Base-by-base conservation (phyloP, 768 basidiomycete genomes). In the Hypholoma fasciculare region DNA sequence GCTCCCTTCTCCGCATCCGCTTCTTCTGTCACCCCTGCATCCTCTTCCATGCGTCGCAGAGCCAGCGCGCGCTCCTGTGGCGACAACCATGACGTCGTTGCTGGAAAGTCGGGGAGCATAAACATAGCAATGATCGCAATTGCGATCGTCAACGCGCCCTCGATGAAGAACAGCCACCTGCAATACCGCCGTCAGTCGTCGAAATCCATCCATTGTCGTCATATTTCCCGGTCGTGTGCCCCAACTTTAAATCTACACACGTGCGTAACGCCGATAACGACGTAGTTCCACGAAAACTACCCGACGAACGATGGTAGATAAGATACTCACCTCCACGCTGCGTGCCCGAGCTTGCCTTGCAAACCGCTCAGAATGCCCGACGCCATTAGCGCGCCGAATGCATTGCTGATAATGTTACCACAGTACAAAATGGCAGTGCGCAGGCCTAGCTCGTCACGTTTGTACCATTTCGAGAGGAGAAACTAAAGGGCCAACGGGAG, bases 361-460 rank as follows among this genome's bases (percentile, higher is more conserved):
- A 94, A 89, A 11, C 78, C 78, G 58, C 80, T 78, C 16, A 95
- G 79, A 55, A 94, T 89, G 1, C 84, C 89, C 36, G 90, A 89
- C 4, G 92, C 91, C 60, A 95, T 82, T 17, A 95, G 76, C 2
- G 89, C 79, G 1, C 92, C 92, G 64, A 94, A 93, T 0, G 90
- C 92, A 71, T 94, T 95, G 58, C 86, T 87, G 61, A 93, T 87
- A 30, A 94, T 78, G 65, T 82, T 87, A 7, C 92, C 92, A 63
- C 89, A 90, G 54, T 80, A 86, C 39, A 93, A 75, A 46, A 90
- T 71, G 3, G 89, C 89, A 7, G 84, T 89, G 51, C 90, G 81
- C 43, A 85, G 72, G 19, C 89, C 91, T 39, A 94, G 76, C 69
- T 94, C 92, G 51, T 81, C 78, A 27, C 81, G 82, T 58, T 79